These are phyloP conservation scores for Aspergillus sp. DNA, from an alignment of 2,329 filamentous ascomycete genomes.

Conservation along the genomic window DNA sequence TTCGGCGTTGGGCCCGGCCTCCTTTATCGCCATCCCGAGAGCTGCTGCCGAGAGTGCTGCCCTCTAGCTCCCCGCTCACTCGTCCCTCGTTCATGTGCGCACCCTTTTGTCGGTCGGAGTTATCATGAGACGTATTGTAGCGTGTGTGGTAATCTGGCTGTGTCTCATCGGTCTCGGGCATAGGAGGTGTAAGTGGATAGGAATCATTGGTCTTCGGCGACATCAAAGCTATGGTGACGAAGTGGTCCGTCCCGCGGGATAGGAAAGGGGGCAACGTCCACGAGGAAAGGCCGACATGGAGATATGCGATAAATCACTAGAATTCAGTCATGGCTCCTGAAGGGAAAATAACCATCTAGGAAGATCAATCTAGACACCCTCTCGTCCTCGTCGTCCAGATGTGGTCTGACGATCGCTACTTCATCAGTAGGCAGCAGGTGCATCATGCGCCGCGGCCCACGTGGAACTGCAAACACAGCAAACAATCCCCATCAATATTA, in stretches of 20 bases:
- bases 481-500: constrained; percentile 18
- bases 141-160: background rate
- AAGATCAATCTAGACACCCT: background rate
- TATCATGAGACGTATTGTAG: constrained; percentile 21
- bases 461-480: constrained; percentile 26
- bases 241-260: constrained; percentile 24
- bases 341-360: background rate
- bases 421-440: constrained; percentile 4
- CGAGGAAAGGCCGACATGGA: constrained; percentile 24
- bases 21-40: constrained; percentile 37
- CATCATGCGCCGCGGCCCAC: constrained; percentile 14
- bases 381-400: constrained; percentile 8
- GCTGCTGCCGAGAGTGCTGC: constrained; percentile 40
- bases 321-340: constrained; percentile 7
- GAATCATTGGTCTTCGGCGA: constrained; percentile 25
- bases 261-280: constrained; percentile 25
- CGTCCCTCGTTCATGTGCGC: constrained; percentile 32
- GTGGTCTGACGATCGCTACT: constrained; percentile 3
- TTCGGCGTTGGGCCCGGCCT: constrained; percentile 28
- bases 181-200: constrained; percentile 15
- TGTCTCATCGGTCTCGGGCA: constrained; percentile 19
- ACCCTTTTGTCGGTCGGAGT: constrained; percentile 18
- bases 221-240: constrained; percentile 24
- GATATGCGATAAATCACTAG: constrained; percentile 6
- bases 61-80: constrained; percentile 38